phyloP scores from a whole-genome alignment of 345 rosid genomes.

The Brassica rapa region DNA sequence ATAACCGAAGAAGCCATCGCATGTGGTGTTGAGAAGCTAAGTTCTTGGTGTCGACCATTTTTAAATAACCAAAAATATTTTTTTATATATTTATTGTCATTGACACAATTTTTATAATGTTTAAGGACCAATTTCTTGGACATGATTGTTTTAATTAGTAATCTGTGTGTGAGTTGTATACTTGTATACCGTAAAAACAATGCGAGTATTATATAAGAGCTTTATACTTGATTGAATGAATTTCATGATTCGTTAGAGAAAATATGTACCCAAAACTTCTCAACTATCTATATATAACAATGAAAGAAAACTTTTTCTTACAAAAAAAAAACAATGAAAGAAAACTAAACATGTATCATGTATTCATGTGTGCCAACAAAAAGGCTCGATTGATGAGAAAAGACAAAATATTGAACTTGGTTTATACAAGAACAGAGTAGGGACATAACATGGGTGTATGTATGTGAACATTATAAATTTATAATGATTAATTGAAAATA shows the following conservation, averaged over 20 bases:
- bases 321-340: too few species aligned
- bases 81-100: neutral
- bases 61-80: neutral
- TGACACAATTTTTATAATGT: neutral
- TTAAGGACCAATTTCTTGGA: neutral
- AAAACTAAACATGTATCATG: neutral
- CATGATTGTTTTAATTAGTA: neutral
- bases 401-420: neutral
- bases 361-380: conserved; percentile 13
- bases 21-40: neutral
- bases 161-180: neutral
- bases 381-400: neutral
- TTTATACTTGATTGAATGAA: neutral
- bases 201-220: neutral
- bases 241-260: neutral
- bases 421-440: conserved; percentile 4
- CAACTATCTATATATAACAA: neutral
- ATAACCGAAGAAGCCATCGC: conserved; percentile 25
- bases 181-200: neutral
- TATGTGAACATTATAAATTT: neutral
- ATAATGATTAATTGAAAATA: neutral
- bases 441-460: conserved; percentile 28
- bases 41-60: neutral
- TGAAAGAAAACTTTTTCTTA: too few species aligned
- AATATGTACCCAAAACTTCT: neutral